Base-by-base conservation (phyloP, 257 asterid species). In the Fraxinus pennsylvanica region DNA sequence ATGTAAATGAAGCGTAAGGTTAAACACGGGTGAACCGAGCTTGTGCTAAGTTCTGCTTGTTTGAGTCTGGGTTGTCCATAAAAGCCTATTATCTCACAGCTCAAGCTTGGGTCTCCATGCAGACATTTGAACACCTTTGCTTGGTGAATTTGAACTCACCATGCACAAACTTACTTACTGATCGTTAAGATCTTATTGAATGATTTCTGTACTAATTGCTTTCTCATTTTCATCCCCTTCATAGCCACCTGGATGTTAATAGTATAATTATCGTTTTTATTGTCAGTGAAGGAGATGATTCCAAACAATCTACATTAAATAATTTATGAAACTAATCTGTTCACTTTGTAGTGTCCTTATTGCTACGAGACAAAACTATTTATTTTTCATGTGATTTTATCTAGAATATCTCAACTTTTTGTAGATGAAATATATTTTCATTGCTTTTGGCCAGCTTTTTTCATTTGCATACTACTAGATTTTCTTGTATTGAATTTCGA, bases 21-120 rank as follows among this genome's bases (percentile, higher is more conserved):
- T 43, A 35, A n/a, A 30, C 10, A 5, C 13, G 13, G 9, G 38
- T 61, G 70, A 38, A 22, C 27, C 9, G 10, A 66, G 77, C 79
- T 81, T 66, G 75, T 61, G 66, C 68, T 9, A 5, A 22, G 38
- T 73, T n/a, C 77, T 65, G 50, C 76, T 25, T 71, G 65, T 57
- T 71, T 71, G 33, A 27, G 25, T 13, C 66, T 54, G 17, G 3
- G 21, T 76, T 57, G 33, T 63, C 65, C 45, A 25, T 71, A 27
- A 45, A 77, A 71, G 50, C 68, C 32, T 30, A 30, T 76, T 5
- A 45, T 17, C 67, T 52, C 77, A 3, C 21, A 45, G 45, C 65
- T 15, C 14, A 14, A 61, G 67, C 63, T 25, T 52, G 3, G 61
- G 35, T 67, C 38, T 57, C 45, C 73, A 57, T 45, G 39, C 43